A percentile compares a stretch with the other conserved stretches of the same genome.
phyloP scores from a whole-genome alignment of 805 yeast genomes.

The Zygoascus bituminiphila region DNA sequence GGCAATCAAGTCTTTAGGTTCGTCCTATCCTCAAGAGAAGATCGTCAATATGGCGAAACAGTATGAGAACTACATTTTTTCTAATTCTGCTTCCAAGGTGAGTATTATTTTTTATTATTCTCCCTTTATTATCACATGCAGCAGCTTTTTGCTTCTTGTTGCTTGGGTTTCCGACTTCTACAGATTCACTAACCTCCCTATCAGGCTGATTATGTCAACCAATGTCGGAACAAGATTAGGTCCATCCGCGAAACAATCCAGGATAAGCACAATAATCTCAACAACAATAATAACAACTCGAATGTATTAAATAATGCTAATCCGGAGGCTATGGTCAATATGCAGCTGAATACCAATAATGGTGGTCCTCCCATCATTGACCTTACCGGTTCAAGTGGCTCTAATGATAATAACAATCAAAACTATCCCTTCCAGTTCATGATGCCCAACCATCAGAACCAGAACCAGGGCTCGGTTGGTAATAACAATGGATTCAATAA shows the following conservation, averaged over 20 bases:
- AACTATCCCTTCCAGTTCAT: not conserved
- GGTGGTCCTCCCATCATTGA: conserved; percentile 2
- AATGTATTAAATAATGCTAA: conserved; percentile 1
- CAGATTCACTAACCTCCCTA: not conserved
- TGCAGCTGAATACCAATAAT: conserved; percentile 10
- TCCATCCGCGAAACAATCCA: conserved; percentile 10
- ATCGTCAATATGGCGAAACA: conserved; percentile 26
- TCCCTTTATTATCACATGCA: not conserved
- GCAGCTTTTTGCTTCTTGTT: not conserved
- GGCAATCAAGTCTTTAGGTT: conserved; percentile 21
- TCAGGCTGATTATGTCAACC: conserved; percentile 20
- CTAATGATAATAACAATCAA: not conserved
- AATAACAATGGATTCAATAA: conserved; percentile 9
- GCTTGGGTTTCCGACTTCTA: not conserved
- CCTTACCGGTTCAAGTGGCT: not conserved
- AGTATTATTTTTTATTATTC: conserved; percentile 15
- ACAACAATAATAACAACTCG: conserved; percentile 16
- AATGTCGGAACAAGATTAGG: conserved; percentile 19
- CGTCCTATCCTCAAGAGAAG: conserved; percentile 25
- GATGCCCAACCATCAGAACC: not conserved
- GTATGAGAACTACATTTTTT: conserved; percentile 26
- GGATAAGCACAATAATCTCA: conserved; percentile 10
- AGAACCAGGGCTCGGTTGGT: conserved; percentile 3
- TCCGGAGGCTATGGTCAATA: conserved; percentile 5
- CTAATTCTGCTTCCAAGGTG: conserved; percentile 23